A percentile compares a stretch with the other conserved stretches of the same genome.
phyloP scores from a whole-genome alignment of 2,329 filamentous ascomycete genomes.

The Pyrenophora graminea region DNA sequence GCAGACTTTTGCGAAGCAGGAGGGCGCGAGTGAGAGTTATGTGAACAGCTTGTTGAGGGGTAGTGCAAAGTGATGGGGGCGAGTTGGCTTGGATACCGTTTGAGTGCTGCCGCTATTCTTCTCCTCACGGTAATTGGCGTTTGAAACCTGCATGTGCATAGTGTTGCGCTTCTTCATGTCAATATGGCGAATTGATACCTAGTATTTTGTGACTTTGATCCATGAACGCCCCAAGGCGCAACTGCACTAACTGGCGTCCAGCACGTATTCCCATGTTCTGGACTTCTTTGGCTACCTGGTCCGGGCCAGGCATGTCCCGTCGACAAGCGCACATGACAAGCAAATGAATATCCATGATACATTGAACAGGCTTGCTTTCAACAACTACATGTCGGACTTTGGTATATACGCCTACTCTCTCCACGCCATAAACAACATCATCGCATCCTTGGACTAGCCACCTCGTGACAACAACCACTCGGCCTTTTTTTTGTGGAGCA shows the following conservation, averaged over 20 bases:
- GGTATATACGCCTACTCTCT: conserved; percentile 5
- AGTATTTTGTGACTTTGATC: not conserved
- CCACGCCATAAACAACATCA: not conserved
- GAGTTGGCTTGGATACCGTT: conserved; percentile 7
- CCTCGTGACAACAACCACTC: not conserved
- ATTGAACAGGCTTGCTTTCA: not conserved
- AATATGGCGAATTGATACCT: conserved; percentile 11
- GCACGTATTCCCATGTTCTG: no score
- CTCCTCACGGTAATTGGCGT: conserved; percentile 12
- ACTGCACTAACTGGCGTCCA: not conserved
- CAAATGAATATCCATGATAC: not conserved
- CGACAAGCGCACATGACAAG: no score
- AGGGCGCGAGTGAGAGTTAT: conserved; percentile 6
- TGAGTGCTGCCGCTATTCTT: conserved; percentile 1
- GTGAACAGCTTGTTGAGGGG: conserved; percentile 2
- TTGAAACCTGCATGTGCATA: conserved; percentile 12
- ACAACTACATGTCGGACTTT: conserved; percentile 2
- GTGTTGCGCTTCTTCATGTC: conserved; percentile 7
- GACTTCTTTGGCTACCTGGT: no score
- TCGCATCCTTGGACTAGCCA: not conserved
- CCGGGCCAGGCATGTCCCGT: no score
- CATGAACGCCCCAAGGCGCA: no score
- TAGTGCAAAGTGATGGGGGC: not conserved
- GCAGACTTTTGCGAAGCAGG: not conserved
- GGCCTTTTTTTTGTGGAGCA: not conserved